A percentile compares a stretch with the other conserved stretches of the same genome.
These are phyloP conservation scores for Kwoniella bestiolae DNA, from an alignment of 768 basidiomycete species.

Conservation along the genomic window DNA sequence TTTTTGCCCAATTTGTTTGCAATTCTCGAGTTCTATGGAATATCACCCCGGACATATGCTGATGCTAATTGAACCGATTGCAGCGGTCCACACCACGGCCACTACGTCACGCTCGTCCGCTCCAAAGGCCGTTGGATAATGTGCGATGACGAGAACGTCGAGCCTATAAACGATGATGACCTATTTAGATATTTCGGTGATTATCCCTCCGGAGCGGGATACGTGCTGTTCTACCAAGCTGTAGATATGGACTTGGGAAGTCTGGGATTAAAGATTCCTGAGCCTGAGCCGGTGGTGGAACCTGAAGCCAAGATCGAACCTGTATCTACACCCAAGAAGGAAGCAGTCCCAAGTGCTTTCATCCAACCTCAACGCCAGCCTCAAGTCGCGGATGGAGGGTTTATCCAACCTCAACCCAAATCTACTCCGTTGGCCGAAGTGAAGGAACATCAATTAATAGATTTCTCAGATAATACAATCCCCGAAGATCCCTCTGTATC, in stretches of 20 bases:
- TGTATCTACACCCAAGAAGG: not conserved
- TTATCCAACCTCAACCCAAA: not conserved
- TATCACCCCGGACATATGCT: conserved; percentile 7
- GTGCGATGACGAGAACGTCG: conserved; percentile 95
- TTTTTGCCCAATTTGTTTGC: not conserved
- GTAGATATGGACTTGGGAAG: conserved; percentile 76
- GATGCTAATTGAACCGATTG: conserved; percentile 28
- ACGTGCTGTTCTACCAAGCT: conserved; percentile 96
- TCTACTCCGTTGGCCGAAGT: not conserved
- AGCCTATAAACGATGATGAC: conserved; percentile 81
- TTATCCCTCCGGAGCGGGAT: conserved; percentile 75
- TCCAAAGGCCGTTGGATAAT: conserved; percentile 82
- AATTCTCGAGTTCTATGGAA: not conserved
- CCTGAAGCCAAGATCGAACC: conserved; percentile 1
- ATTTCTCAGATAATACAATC: conserved; percentile 5
- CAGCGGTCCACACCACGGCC: conserved; percentile 97
- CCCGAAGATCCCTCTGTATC: not conserved
- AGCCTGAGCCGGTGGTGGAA: conserved; percentile 26
- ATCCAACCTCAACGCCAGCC: not conserved
- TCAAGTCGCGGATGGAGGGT: no score
- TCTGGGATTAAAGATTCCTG: conserved; percentile 66
- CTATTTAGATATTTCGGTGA: conserved; percentile 96
- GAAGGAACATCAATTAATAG: conserved; percentile 13
- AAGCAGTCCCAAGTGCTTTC: not conserved
- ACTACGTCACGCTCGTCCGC: conserved; percentile 94